Conservation (phyloP, 495 filamentous ascomycete species). For the Penicillium paradoxum region DNA sequence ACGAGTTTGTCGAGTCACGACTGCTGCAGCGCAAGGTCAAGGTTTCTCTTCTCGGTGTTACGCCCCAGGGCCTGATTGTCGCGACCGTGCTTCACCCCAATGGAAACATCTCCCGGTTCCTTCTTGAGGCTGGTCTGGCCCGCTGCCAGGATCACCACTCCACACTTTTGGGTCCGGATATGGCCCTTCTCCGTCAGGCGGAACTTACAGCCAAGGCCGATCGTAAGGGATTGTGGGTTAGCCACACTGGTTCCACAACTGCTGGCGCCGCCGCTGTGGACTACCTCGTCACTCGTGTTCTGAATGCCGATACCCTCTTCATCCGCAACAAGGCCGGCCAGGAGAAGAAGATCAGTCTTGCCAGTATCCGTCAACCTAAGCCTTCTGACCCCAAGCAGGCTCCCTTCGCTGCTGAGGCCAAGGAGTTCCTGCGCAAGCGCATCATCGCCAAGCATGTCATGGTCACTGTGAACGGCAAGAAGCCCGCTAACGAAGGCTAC, state of each 20-base stretch:
- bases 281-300: conserved; percentile 74
- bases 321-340: conserved; percentile 74
- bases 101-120: conserved; percentile 84
- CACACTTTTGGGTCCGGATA: conserved; percentile 76
- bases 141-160: conserved; percentile 93
- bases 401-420: conserved; percentile 86
- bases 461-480: conserved; percentile 82
- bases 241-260: conserved; percentile 59
- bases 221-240: conserved; percentile 71
- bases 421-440: conserved; percentile 91
- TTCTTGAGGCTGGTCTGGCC: conserved; percentile 83
- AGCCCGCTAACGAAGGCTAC: conserved; percentile 82
- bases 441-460: conserved; percentile 93
- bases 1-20: conserved; percentile 76
- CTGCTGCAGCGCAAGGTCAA: conserved; percentile 81
- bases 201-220: conserved; percentile 78
- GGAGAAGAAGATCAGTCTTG: conserved; percentile 87
- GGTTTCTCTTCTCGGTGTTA: conserved; percentile 76
- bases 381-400: conserved; percentile 73
- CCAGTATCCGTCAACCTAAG: conserved; percentile 89
- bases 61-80: conserved; percentile 79
- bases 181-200: conserved; percentile 78
- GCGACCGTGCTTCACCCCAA: conserved; percentile 77
- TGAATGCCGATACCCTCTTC: conserved; percentile 85
- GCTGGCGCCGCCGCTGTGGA: conserved; percentile 58